These are phyloP conservation scores for Diaporthe nobilis DNA, from an alignment of 2,329 filamentous ascomycete species.

Conservation along the genomic window DNA sequence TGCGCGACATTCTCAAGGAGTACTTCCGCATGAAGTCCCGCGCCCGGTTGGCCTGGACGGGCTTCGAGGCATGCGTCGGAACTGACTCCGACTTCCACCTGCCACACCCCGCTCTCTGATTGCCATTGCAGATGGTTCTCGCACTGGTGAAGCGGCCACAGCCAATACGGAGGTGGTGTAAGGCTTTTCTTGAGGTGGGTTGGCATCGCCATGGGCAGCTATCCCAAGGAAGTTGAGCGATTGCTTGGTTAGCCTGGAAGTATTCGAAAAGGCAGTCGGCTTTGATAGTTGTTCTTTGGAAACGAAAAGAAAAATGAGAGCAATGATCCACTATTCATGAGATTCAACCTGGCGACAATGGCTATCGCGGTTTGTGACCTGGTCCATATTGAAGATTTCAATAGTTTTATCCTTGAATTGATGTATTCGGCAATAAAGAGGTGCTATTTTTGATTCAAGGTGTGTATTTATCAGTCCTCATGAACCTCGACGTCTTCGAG, in stretches of 20 bases:
- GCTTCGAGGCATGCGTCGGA: neutral
- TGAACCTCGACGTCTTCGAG: neutral
- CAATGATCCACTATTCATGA: neutral
- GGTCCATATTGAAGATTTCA: too few relatives aligned
- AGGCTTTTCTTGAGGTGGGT: neutral
- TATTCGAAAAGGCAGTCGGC: neutral
- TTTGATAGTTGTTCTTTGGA: neutral
- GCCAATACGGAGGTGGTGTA: neutral
- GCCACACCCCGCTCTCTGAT: neutral
- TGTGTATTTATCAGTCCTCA: neutral
- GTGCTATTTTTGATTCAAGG: neutral
- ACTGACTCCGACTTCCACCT: neutral
- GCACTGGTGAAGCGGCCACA: neutral
- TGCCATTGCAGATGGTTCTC: neutral
- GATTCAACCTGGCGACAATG: too few relatives aligned
- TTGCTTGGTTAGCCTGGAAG: neutral
- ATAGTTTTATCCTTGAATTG: too few relatives aligned
- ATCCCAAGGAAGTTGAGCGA: too few relatives aligned
- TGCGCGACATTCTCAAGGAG: neutral
- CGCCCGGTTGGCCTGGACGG: neutral
- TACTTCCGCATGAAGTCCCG: neutral
- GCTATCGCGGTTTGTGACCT: neutral
- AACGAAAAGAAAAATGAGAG: neutral
- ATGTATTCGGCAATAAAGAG: neutral
- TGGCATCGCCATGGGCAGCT: neutral